Percentiles rank a stretch among this genome's conserved stretches.
Conservation (phyloP, 257 asterid species). For the Paraleonurus japonicus region DNA sequence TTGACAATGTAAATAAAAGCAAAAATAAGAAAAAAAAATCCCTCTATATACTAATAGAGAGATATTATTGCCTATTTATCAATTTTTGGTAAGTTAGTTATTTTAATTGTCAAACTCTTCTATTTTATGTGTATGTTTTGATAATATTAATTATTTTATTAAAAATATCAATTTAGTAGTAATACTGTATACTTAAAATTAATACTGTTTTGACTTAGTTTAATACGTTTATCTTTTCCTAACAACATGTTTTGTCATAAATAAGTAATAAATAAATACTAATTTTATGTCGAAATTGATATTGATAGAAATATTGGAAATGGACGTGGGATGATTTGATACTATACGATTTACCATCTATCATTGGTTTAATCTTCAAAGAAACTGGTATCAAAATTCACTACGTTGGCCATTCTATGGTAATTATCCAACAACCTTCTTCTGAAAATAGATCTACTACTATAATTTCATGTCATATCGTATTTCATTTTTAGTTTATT, state of each 20-base stretch:
- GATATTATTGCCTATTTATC: no score
- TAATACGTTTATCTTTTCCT: no score
- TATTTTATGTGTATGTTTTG: no score
- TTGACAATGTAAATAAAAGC: no score
- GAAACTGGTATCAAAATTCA: constrained; percentile 44
- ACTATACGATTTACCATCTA: constrained; percentile 41
- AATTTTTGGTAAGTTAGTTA: no score
- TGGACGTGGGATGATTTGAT: constrained; percentile 65
- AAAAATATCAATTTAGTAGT: no score
- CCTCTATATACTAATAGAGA: no score
- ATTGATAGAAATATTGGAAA: constrained; percentile 47
- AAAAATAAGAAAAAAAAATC: no score
- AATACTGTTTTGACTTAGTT: no score
- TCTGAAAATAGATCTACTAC: background rate
- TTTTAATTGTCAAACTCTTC: no score
- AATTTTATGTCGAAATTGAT: background rate
- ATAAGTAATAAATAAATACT: background rate
- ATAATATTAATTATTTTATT: no score
- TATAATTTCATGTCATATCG: background rate
- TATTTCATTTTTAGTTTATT: background rate
- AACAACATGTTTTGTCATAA: background rate
- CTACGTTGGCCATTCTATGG: constrained; percentile 66
- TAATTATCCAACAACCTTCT: constrained; percentile 18
- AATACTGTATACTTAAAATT: no score
- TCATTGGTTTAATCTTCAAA: constrained; percentile 33